phyloP scores from a whole-genome alignment of 768 basidiomycete genomes.

The Auricularia sp. region DNA sequence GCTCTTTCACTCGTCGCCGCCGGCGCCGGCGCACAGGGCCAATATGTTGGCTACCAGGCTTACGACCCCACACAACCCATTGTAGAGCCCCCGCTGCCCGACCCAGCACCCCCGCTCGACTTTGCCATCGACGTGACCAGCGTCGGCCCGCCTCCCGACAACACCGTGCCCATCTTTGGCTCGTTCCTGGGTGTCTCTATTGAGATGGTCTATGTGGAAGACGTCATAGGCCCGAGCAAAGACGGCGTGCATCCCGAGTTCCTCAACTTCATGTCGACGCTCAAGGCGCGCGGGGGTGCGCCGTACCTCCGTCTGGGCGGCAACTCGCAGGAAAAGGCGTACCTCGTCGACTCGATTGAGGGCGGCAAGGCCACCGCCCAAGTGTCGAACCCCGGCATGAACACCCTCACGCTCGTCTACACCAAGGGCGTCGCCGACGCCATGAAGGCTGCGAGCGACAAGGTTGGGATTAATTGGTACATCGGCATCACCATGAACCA shows the following conservation, averaged over 20 bases:
- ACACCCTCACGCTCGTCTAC: neutral
- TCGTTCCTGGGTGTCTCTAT: constrained; percentile 1
- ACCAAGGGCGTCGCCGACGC: neutral
- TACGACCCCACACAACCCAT: neutral
- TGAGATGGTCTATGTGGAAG: neutral
- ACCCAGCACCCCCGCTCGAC: neutral
- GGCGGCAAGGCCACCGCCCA: neutral
- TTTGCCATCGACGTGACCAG: neutral
- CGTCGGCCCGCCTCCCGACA: neutral
- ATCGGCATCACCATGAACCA: constrained; percentile 1
- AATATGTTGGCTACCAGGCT: neutral
- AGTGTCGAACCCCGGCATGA: neutral
- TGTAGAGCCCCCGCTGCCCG: neutral
- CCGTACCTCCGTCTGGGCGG: constrained; percentile 64
- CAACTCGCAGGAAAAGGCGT: constrained; percentile 64
- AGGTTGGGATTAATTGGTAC: neutral
- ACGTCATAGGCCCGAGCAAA: neutral
- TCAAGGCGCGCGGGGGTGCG: constrained; percentile 49
- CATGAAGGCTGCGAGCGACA: neutral
- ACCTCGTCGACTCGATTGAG: neutral
- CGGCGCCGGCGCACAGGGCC: neutral
- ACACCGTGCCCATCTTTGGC: neutral
- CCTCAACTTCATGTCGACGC: constrained; percentile 65
- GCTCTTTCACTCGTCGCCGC: neutral
- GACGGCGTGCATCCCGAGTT: constrained; percentile 24